Percentiles rank a stretch among this genome's conserved stretches.
Evolutionary conservation across 2,329 filamentous ascomycete genomes (phyloP).

Genomic region (Geosmithia flava): DNA sequence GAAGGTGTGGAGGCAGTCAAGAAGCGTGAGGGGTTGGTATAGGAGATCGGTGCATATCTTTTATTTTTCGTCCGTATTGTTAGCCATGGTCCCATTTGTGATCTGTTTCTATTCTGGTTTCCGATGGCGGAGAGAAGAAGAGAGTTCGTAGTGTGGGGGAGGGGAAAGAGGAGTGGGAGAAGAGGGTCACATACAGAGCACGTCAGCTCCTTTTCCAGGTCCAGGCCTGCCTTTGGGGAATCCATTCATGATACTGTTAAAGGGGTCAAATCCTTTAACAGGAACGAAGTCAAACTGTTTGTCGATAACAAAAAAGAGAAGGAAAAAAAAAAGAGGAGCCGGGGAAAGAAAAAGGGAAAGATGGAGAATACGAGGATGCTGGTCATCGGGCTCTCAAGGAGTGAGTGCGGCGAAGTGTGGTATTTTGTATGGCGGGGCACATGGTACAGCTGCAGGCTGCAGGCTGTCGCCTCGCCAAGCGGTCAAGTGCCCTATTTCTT

Average conservation of each 20-base stretch:
- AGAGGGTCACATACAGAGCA: slow-evolving; percentile 62
- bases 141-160: background rate
- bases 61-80: slow-evolving; percentile 21
- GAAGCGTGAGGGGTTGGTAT: slow-evolving; percentile 79
- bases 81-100: background rate
- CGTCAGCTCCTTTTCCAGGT: slow-evolving; percentile 86
- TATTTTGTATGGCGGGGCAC: background rate
- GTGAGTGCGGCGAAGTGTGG: background rate
- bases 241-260: slow-evolving; percentile 30
- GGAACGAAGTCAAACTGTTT: background rate
- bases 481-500: background rate
- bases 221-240: slow-evolving; percentile 39
- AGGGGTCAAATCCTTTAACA: background rate
- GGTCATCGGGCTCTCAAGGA: background rate
- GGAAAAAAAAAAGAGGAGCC: background rate
- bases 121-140: background rate
- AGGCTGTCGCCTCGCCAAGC: background rate
- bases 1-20: slow-evolving; percentile 91
- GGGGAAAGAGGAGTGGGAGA: background rate
- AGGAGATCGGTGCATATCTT: slow-evolving; percentile 97
- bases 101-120: background rate
- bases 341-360: background rate
- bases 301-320: background rate
- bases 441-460: background rate
- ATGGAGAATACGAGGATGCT: background rate